Base-by-base conservation (phyloP, 805 yeast species). In the Saccharomycopsis amapae region DNA sequence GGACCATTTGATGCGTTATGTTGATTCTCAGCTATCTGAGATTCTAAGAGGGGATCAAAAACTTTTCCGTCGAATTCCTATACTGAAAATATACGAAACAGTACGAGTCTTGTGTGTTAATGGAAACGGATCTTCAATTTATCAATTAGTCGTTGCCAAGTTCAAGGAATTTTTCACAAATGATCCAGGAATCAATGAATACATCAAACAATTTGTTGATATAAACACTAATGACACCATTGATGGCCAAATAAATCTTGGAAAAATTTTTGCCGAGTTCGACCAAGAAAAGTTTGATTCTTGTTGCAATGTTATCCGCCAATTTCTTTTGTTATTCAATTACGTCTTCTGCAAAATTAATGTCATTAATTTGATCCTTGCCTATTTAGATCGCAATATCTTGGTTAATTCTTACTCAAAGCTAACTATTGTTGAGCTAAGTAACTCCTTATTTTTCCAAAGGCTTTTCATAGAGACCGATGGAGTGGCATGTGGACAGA, bases 341-440 rank as follows among this genome's bases (percentile, higher is more conserved):
- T 35, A 42, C 19, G 42, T 38, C 6, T 49, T 45, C n/a, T 26
- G n/a, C 12, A 49, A 36, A 32, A 20, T 42, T 5, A 42, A 33
- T 25, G 10, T 22, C 10, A 24, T 46, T 10, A n/a, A 26, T 3
- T 23, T 38, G 24, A 43, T 49, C 19, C 37, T 39, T 17, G 24
- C 33, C 6, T 46, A 49, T 23, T 39, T 42, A 10, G 47, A 49
- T 24, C 35, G 32, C 15, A 38, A 38, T 19, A 5, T 30, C 10
- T 24, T 49, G 18, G 42, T 34, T 17, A 33, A 31, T 20, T 40
- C 45, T 4, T 33, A 28, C 41, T 42, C 52, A 26, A 41, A 34
- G 19, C 23, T 46, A 3, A 17, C 48, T 10, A 31, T 45, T 10
- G 12, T 42, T 13, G 52, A 49, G 35, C 28, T 42, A 23, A 31